Evolutionary conservation across 2,329 filamentous ascomycete genomes (phyloP).

Genomic region (Neofusicoccum laricinum): DNA sequence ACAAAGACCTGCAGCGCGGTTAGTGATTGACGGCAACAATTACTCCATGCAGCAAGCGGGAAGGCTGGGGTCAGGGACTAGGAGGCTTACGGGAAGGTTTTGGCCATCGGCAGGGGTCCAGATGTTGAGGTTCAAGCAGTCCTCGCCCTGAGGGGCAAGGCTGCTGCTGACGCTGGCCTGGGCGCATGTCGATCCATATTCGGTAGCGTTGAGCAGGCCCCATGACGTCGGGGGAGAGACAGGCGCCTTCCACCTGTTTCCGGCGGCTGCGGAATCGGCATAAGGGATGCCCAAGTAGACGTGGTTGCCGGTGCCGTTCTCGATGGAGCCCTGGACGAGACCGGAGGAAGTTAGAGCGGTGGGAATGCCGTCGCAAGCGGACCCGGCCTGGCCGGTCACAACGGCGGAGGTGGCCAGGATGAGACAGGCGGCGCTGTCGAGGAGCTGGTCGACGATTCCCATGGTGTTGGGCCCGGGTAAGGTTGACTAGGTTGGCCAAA

Average conservation of each 20-base stretch:
- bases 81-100: conserved; percentile 27
- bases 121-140: conserved; percentile 35
- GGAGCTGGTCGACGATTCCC: background rate
- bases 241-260: conserved; percentile 13
- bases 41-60: background rate
- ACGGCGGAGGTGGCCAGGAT: background rate
- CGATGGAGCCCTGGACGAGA: conserved; percentile 5
- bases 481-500: background rate
- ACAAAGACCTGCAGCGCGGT: conserved; percentile 31
- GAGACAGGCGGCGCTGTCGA: background rate
- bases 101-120: conserved; percentile 30
- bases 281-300: conserved; percentile 17
- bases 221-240: background rate
- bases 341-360: conserved; percentile 8
- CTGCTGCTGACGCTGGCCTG: conserved; percentile 13
- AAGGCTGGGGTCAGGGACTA: background rate
- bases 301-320: conserved; percentile 12
- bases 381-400: background rate
- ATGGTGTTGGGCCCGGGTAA: background rate
- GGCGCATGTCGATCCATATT: conserved; percentile 14
- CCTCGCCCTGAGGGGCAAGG: conserved; percentile 22
- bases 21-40: background rate
- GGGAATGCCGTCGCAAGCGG: conserved; percentile 1
- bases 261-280: conserved; percentile 12
- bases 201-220: conserved; percentile 5